phyloP scores from a whole-genome alignment of 2,329 filamentous ascomycete species.

The Fusarium nelsonii region DNA sequence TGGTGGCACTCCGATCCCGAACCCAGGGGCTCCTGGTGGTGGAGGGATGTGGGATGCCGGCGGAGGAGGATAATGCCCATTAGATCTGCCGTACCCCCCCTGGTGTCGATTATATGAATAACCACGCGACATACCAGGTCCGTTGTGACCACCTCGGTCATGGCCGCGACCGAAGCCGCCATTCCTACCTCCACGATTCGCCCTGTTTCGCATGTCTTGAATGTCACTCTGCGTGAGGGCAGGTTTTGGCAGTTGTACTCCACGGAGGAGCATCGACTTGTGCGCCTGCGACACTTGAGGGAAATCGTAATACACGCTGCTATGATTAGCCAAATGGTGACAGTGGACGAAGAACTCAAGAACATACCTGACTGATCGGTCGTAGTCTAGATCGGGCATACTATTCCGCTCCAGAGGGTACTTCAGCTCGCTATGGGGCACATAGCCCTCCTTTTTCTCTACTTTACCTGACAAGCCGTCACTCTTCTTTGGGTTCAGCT shows the following conservation, averaged over 20 bases:
- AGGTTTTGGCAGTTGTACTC: conserved; percentile 78
- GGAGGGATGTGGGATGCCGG: conserved; percentile 45
- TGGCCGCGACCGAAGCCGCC: conserved; percentile 46
- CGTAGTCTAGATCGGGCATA: conserved; percentile 84
- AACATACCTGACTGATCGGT: conserved; percentile 85
- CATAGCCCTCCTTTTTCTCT: conserved; percentile 84
- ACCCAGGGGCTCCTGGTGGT: conserved; percentile 51
- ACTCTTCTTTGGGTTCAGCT: conserved; percentile 79
- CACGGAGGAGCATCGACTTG: conserved; percentile 94
- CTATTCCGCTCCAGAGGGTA: conserved; percentile 80
- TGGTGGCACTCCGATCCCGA: conserved; percentile 52
- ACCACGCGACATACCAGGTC: conserved; percentile 44
- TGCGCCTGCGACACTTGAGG: conserved; percentile 79
- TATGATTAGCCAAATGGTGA: conserved; percentile 48
- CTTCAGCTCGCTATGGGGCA: conserved; percentile 83
- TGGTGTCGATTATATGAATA: conserved; percentile 37
- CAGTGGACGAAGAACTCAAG: neutral
- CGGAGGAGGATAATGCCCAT: conserved; percentile 29
- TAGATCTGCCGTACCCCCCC: conserved; percentile 41
- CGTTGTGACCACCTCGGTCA: conserved; percentile 49
- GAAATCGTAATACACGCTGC: conserved; percentile 86
- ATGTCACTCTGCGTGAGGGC: conserved; percentile 82
- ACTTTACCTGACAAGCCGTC: conserved; percentile 84
- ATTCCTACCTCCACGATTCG: conserved; percentile 61
- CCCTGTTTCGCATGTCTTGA: conserved; percentile 75